Evolutionary conservation across 164 flowering plant genomes (phyloP), one percentile per base, ranked within the genome.

Genomic region (Piper betle): DNA sequence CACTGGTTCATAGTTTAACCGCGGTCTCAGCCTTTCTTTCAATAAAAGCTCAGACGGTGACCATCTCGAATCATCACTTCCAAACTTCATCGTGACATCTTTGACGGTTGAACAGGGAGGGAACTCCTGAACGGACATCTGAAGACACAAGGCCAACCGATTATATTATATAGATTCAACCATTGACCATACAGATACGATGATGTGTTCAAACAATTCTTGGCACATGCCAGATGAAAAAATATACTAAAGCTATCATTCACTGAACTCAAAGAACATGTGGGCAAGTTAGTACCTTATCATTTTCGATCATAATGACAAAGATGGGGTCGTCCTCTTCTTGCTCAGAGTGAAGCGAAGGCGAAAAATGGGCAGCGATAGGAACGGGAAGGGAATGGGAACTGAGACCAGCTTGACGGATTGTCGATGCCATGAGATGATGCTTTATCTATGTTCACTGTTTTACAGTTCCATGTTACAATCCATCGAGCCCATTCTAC

Each of bases 401-500:
- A 93, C 1, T 87, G 84, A 58, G 95, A 88, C 78, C 73, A 72
- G 62, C 69, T 60, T 16, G 86, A 83, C 64, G 50, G 12, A 6
- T 82, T 81, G 39, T 63, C 64, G 70, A 56, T 64, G 48, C 77
- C 70, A 58, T 76, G 39, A 6, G 77, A 75, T 52, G 83, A 73
- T 17, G 64, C 17, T 2, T 18, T 65, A 55, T 89, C 85, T 69
- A 71, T 80, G 72, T 73, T 74, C 85, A 80, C 80, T n/a, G 87
- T 72, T 75, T 89, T 91, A 62, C 90, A 90, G 62, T 90, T 90
- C 92, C 96, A 88, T 20, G 84, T 78, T 59, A 86, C 75, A 19
- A 80, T 91, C 99, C 99, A 87, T n/a, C 94, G 73, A 1, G 96
- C 99, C 97, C 96, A 90, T 71, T 93, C 96, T 58, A 93, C 97